A percentile compares a stretch with the other conserved stretches of the same genome.
phyloP scores from a whole-genome alignment of 345 rosid species.

The Gossypioides kirkii region DNA sequence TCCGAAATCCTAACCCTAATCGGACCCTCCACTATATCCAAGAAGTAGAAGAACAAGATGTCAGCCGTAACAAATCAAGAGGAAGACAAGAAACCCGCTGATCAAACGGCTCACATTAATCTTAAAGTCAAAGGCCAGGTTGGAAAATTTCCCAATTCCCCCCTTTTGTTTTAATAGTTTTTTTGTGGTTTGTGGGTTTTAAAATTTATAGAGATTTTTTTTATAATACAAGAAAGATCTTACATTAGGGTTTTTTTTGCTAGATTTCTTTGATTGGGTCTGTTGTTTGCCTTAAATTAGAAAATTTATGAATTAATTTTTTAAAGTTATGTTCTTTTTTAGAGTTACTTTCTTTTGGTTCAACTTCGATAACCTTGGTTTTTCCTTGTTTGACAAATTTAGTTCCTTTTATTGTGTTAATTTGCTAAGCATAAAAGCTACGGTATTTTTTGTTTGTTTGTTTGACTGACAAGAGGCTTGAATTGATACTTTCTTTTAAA shows the following conservation, averaged over 20 bases:
- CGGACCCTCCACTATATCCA: neutral
- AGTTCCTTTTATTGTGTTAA: neutral
- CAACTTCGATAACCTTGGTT: too few species aligned
- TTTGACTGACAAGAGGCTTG: too few species aligned
- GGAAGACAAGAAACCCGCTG: constrained; percentile 77
- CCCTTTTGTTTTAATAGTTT: neutral
- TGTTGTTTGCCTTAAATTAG: too few species aligned
- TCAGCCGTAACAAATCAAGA: constrained; percentile 34
- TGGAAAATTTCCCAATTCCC: neutral
- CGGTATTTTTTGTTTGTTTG: neutral
- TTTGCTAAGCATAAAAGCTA: neutral
- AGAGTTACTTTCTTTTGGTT: neutral
- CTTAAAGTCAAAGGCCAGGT: constrained; percentile 95
- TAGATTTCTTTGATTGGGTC: too few species aligned
- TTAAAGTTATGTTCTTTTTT: neutral
- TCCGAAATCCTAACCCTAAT: neutral
- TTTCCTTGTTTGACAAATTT: neutral
- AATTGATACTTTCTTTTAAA: too few species aligned
- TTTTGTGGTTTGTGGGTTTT: neutral
- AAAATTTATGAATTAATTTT: too few species aligned
- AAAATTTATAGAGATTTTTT: neutral
- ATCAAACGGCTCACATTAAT: constrained; percentile 66
- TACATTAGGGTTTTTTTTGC: neutral
- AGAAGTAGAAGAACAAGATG: constrained; percentile 4
- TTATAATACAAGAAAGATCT: neutral